These are phyloP conservation scores for Chlorella sp. DNA, from an alignment of 139 green algal genomes.

Conservation along the genomic window DNA sequence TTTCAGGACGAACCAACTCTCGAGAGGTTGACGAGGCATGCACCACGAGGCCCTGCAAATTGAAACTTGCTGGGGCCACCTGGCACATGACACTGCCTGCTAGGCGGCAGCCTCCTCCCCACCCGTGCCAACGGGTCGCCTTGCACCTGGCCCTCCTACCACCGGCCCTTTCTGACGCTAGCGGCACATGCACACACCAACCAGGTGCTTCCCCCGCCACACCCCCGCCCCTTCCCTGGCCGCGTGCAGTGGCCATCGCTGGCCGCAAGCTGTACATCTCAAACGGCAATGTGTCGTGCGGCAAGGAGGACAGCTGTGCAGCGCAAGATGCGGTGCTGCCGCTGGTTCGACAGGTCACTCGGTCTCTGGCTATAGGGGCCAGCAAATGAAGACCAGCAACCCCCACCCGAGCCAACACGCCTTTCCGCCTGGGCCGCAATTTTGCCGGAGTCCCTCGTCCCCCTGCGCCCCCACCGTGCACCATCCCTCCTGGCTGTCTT, in stretches of 20 bases:
- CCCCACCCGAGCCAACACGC: too few species aligned
- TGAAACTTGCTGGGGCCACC: neutral
- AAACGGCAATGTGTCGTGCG: conserved; percentile 72
- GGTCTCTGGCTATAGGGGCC: neutral
- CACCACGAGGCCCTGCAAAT: too few species aligned
- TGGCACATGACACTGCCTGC: neutral
- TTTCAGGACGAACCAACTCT: too few species aligned
- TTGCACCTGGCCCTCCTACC: neutral
- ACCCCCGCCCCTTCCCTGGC: neutral
- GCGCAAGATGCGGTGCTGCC: neutral
- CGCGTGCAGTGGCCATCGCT: conserved; percentile 28
- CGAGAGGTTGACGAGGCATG: too few species aligned
- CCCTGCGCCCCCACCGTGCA: too few species aligned
- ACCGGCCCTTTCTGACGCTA: neutral
- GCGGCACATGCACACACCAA: neutral
- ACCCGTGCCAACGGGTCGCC: too few species aligned
- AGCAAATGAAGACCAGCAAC: too few species aligned
- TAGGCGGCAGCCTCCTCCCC: too few species aligned
- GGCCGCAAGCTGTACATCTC: conserved; percentile 77
- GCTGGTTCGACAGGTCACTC: neutral
- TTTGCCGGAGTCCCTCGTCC: too few species aligned
- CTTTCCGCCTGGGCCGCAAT: too few species aligned
- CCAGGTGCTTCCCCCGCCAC: conserved; percentile 5
- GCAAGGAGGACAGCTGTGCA: conserved; percentile 30
- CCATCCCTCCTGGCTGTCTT: too few species aligned